Conservation (phyloP, 495 filamentous ascomycete genomes). For the Xylaria flabelliformis region DNA sequence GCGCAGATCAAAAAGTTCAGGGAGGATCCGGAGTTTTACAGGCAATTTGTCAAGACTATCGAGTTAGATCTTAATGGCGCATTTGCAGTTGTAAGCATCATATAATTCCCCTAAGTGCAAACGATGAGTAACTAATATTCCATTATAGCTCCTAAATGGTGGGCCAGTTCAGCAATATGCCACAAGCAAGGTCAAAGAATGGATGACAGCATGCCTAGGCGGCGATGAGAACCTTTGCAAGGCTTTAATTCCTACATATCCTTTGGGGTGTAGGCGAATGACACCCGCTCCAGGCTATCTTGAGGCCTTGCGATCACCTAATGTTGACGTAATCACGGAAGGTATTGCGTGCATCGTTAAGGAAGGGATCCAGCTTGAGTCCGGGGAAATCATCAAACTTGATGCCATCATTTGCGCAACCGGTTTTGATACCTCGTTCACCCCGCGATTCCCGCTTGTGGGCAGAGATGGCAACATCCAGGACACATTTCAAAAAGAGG, state of each 20-base stretch:
- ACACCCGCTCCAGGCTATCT: slow-evolving; percentile 75
- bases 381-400: slow-evolving; percentile 60
- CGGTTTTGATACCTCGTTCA: slow-evolving; percentile 67
- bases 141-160: slow-evolving; percentile 44
- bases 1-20: slow-evolving; percentile 56
- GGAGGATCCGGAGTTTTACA: slow-evolving; percentile 39
- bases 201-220: slow-evolving; percentile 40
- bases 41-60: slow-evolving; percentile 37
- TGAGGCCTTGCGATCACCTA: slow-evolving; percentile 64
- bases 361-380: slow-evolving; percentile 64
- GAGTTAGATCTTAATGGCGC: slow-evolving; percentile 35
- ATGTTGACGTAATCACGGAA: slow-evolving; percentile 64
- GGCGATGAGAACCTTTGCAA: slow-evolving; percentile 48
- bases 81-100: slow-evolving; percentile 37
- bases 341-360: slow-evolving; percentile 62
- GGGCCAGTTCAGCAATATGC: slow-evolving; percentile 39
- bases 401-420: slow-evolving; percentile 76
- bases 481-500: slow-evolving; percentile 44
- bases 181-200: slow-evolving; percentile 33
- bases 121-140: slow-evolving; percentile 30
- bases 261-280: slow-evolving; percentile 68
- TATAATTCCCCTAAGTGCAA: slow-evolving; percentile 10
- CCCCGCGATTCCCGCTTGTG: slow-evolving; percentile 66
- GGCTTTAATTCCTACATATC: slow-evolving; percentile 68
- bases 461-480: slow-evolving; percentile 59